phyloP scores from a whole-genome alignment of 257 asterid genomes.

The Galeopsis tetrahit region DNA sequence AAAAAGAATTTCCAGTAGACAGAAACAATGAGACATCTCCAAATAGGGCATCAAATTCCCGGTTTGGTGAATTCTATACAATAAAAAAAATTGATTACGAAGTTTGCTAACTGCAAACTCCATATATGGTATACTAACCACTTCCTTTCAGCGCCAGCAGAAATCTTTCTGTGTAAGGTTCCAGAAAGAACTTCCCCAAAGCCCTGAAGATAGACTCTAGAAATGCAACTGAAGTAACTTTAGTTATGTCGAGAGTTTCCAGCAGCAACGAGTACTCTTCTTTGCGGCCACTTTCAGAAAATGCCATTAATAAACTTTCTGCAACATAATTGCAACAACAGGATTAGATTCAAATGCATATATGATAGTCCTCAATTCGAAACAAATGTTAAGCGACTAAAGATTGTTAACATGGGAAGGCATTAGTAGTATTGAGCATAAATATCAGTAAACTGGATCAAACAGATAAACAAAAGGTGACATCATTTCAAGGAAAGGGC shows the following conservation, averaged over 20 bases:
- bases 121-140: conserved; percentile 50
- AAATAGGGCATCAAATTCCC: conserved; percentile 13
- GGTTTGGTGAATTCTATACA: conserved; percentile 10
- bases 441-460: conserved; percentile 18
- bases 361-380: conserved; percentile 9
- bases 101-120: conserved; percentile 16
- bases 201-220: conserved; percentile 56
- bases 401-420: conserved; percentile 22
- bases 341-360: conserved; percentile 30
- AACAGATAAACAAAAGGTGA: conserved; percentile 19
- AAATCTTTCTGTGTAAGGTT: conserved; percentile 59
- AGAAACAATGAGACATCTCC: conserved; percentile 23
- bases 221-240: conserved; percentile 54
- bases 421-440: conserved; percentile 18
- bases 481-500: conserved; percentile 8
- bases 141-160: conserved; percentile 59
- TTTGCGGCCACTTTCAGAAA: conserved; percentile 63
- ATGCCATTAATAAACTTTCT: conserved; percentile 72
- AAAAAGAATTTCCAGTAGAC: neutral
- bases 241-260: conserved; percentile 62
- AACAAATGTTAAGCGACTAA: conserved; percentile 15
- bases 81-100: neutral
- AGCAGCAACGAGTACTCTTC: conserved; percentile 61
- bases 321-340: conserved; percentile 43
- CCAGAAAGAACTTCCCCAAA: conserved; percentile 73